phyloP scores from a whole-genome alignment of 192 early-diverging fungal genomes.

The Backusella mclennaniae region DNA sequence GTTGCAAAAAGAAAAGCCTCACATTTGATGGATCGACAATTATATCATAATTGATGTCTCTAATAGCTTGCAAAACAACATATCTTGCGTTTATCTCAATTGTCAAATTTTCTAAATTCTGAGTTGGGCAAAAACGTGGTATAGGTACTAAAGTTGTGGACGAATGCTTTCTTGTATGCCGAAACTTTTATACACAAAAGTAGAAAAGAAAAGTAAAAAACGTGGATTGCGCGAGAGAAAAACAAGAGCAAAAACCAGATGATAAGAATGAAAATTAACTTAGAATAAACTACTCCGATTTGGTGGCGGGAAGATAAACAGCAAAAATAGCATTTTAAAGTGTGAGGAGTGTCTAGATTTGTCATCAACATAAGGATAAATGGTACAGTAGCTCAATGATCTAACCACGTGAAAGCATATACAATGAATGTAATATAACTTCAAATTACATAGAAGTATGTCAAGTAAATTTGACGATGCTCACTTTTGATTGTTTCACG shows the following conservation, averaged over 20 bases:
- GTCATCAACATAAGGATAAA: neutral
- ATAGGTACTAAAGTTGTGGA: neutral
- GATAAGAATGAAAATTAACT: neutral
- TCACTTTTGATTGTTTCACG: neutral
- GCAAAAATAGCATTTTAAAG: constrained; percentile 7
- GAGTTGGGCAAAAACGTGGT: neutral
- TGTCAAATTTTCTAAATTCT: neutral
- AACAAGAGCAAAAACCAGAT: neutral
- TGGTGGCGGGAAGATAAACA: neutral
- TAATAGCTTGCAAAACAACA: neutral
- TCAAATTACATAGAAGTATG: neutral
- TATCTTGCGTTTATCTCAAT: neutral
- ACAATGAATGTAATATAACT: neutral
- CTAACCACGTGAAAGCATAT: neutral
- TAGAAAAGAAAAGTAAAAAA: neutral
- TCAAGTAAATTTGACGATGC: neutral
- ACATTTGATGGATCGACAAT: too few species aligned
- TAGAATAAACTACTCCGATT: neutral
- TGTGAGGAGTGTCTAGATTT: constrained; percentile 6
- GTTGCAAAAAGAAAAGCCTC: neutral
- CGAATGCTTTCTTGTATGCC: neutral
- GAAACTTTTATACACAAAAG: neutral
- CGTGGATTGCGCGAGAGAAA: neutral
- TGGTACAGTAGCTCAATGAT: neutral
- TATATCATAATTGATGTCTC: neutral